Evolutionary conservation across 129 eudicot species (phyloP).

Genomic region (Kitagawia praeruptora): DNA sequence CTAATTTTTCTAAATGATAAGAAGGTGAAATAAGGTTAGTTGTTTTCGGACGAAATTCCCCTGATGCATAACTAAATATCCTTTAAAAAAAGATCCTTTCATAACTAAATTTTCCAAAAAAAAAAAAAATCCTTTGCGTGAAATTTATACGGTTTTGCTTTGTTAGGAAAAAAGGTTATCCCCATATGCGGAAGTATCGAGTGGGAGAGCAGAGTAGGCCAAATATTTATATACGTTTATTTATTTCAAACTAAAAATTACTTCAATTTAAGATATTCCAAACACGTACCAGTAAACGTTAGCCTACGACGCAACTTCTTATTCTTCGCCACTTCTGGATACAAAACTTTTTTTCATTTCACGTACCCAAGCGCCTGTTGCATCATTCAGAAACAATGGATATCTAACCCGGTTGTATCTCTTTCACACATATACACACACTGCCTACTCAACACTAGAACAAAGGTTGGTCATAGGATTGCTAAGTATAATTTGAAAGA

Average conservation of each 20-base stretch:
- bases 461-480: not conserved
- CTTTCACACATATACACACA: not conserved
- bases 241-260: no score
- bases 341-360: not conserved
- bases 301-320: not conserved
- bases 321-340: not conserved
- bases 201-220: no score
- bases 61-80: not conserved
- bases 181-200: no score
- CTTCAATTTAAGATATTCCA: no score
- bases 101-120: no score
- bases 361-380: not conserved
- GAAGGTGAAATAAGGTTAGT: not conserved
- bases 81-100: no score
- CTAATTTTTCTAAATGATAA: constrained; percentile 4
- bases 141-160: not conserved
- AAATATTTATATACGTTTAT: no score
- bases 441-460: not conserved
- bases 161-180: not conserved
- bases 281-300: not conserved
- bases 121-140: not conserved
- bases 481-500: no score
- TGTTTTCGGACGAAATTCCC: not conserved
- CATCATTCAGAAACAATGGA: not conserved
- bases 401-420: not conserved